Percentiles rank a stretch among this genome's conserved stretches.
Evolutionary conservation across 331 rosid species (phyloP).

Genomic region (Quercus lobata): DNA sequence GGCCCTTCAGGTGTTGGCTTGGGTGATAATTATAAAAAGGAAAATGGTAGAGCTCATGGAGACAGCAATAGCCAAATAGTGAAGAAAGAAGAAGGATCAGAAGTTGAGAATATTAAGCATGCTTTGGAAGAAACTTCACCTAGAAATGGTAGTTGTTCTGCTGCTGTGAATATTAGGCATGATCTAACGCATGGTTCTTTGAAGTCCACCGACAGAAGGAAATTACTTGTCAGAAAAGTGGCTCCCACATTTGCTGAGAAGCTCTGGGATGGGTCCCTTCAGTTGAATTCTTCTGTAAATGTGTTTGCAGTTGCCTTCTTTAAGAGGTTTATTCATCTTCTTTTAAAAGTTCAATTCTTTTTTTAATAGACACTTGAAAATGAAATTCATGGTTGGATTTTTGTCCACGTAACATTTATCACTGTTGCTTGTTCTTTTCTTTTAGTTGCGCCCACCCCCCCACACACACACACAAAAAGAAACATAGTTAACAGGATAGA

Average conservation of each 20-base stretch:
- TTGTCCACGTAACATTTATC: background rate
- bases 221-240: constrained; percentile 5
- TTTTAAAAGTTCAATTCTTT: background rate
- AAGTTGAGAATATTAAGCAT: background rate
- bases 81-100: constrained; percentile 5
- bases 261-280: constrained; percentile 31
- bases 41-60: background rate
- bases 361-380: background rate
- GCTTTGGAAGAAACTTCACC: constrained; percentile 6
- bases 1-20: background rate
- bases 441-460: background rate
- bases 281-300: constrained; percentile 17
- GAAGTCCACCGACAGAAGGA: background rate
- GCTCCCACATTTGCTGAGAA: constrained; percentile 6
- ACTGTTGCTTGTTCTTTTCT: background rate
- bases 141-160: background rate
- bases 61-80: background rate
- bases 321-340: constrained; percentile 21
- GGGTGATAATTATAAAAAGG: background rate
- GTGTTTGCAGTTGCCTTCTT: constrained; percentile 22
- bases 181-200: background rate
- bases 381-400: background rate
- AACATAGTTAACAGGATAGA: background rate
- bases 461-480: background rate
- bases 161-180: background rate